Evolutionary conservation across 169 alveolate genomes (phyloP), one percentile per base, ranked within the genome.

Genomic region (Miamiensis avidus): DNA sequence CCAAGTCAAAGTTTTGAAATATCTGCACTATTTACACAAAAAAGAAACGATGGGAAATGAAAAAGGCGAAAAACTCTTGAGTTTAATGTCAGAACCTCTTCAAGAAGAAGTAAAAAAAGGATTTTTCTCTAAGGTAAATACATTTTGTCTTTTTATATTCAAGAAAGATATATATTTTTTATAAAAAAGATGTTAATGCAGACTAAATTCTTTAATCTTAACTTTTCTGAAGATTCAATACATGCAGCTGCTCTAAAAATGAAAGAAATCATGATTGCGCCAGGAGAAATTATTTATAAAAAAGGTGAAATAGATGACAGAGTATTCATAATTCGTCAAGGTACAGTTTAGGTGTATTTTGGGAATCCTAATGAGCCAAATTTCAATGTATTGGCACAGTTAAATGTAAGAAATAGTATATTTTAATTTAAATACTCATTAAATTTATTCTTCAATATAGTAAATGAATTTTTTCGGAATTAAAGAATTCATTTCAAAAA

Each of bases 151-250:
- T 49, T 11, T 49, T n/a, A n/a, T n/a, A n/a, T n/a, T n/a, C n/a
- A n/a, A n/a, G n/a, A n/a, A n/a, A 49, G 4, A 11, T 49, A 49
- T 11, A 49, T 11, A 49, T 49, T 11, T 49, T 49, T 49, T 49
- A 49, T 11, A 11, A 74, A 74, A 0, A 78, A 78, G 29, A 78
- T 78, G 20, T 65, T 78, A 15, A 69, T 33, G 32, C 34, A 25
- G 0, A 31, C 34, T 26, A 78, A 78, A 29, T 26, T 78, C 0
- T 78, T 78, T 78, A 34, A 74, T 0, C 34, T 78, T 34, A 29
- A 78, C 27, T 78, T 78, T 78, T 33, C 83, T 78, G 69, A 31
- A 33, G 34, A 78, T 33, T 78, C 34, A 33, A 78, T 78, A 0
- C 29, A 78, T 78, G 83, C 69, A n/a, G 11, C 34, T 0, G 28